Base-by-base conservation (phyloP, 768 basidiomycete species). In the Psilocybe azurescens region DNA sequence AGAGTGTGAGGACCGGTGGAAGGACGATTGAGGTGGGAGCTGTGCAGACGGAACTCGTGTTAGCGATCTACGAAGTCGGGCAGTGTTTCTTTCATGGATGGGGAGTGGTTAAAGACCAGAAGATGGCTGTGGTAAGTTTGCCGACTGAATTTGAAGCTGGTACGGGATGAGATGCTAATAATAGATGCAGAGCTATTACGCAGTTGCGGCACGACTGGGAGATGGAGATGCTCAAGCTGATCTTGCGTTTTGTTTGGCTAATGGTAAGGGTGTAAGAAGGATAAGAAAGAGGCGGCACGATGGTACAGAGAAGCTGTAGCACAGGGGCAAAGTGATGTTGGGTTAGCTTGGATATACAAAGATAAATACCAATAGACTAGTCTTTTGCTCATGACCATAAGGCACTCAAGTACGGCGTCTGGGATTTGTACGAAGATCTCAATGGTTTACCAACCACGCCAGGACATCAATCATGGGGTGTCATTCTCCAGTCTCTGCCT, bases 81-180 rank as follows among this genome's bases (percentile, higher is more conserved):
- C 92, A 94, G 73, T 94, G 93, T 71, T 97, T 95, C 75, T 92
- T 91, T 72, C 92, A 94, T 55, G 95, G 94, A 1, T 96, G 94
- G 94, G 95, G 95, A 7, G 88, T 94, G 11, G 71, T 77, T 30
- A 93, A 93, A 72, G 93, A 96, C 74, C 89, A 91, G 78, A 93
- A 90, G 81, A 93, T 95, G 92, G 93, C 86, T 5, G 88, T 93
- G 28, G 90, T 92, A 72, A 59, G 90, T 84, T 29, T 83, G 28
- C 18, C n/a, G 18, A 6, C 18, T 56, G 59, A 33, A 33, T 33
- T 29, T 32, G 24, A n/a, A n/a, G 30, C 36, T 33, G 14, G n/a
- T n/a, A n/a, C n/a, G 6, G 28, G 38, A 24, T 56, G 28, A 44
- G 32, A 41, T 18, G 30, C 51, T 63, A 41, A 61, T 28, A 5